These are phyloP conservation scores for Hirsutella minnesotensis DNA, from an alignment of 2,329 filamentous ascomycete species.

Conservation along the genomic window DNA sequence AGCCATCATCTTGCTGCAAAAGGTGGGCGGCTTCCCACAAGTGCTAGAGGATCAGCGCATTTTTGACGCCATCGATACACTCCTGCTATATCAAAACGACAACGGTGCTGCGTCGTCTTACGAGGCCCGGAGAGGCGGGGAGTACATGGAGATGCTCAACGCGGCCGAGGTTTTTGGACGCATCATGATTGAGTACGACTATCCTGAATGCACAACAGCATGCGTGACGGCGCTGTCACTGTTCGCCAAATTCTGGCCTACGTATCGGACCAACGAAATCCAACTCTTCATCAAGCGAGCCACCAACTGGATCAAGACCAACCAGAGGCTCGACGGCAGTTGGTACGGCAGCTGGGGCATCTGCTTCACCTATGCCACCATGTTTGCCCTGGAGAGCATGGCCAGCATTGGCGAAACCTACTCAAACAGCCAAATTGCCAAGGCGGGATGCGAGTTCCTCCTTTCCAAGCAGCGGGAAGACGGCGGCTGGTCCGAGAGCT, in stretches of 20 bases:
- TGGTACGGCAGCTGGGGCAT: slow-evolving; percentile 99
- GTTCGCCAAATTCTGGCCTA: slow-evolving; percentile 70
- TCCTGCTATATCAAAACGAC: slow-evolving; percentile 81
- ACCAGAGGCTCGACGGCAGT: slow-evolving; percentile 70
- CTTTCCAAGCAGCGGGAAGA: slow-evolving; percentile 74
- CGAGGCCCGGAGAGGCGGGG: slow-evolving; percentile 68
- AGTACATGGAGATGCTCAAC: slow-evolving; percentile 75
- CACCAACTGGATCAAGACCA: slow-evolving; percentile 69
- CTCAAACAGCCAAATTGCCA: slow-evolving; percentile 56
- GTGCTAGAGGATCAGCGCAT: slow-evolving; percentile 67
- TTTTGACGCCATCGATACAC: slow-evolving; percentile 78
- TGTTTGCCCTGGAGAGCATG: slow-evolving; percentile 90
- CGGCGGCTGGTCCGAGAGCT: slow-evolving; percentile 95
- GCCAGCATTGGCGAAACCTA: slow-evolving; percentile 74
- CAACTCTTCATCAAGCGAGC: slow-evolving; percentile 58
- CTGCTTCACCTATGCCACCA: slow-evolving; percentile 92
- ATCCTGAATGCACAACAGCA: slow-evolving; percentile 94
- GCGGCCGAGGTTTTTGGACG: slow-evolving; percentile 91
- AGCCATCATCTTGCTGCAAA: slow-evolving; percentile 73
- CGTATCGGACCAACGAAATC: slow-evolving; percentile 70
- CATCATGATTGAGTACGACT: slow-evolving; percentile 99
- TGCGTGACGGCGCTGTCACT: slow-evolving; percentile 78
- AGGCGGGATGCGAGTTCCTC: slow-evolving; percentile 74
- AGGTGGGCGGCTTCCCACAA: slow-evolving; percentile 60
- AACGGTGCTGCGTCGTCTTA: slow-evolving; percentile 86